These are phyloP conservation scores for Cladobotryum protrusum DNA, from an alignment of 2,329 filamentous ascomycete genomes.

Conservation along the genomic window DNA sequence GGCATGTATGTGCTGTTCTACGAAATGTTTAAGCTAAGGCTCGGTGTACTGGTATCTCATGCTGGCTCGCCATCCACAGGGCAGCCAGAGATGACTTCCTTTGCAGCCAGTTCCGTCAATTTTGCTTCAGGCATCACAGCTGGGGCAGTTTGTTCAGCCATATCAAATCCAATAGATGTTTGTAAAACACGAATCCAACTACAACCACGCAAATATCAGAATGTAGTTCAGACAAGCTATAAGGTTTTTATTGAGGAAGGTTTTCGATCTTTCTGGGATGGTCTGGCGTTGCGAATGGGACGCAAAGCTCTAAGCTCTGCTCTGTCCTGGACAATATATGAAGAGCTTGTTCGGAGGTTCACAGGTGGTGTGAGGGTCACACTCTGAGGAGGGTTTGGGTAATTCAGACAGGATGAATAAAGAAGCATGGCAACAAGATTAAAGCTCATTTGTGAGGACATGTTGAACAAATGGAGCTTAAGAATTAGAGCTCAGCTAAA, in stretches of 20 bases:
- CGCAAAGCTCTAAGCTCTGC: conserved; percentile 90
- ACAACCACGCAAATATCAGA: conserved; percentile 74
- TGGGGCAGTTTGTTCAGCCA: conserved; percentile 72
- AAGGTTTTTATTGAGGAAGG: conserved; percentile 82
- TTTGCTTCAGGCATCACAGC: conserved; percentile 77
- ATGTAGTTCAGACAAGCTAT: conserved; percentile 69
- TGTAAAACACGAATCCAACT: conserved; percentile 94
- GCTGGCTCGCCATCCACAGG: conserved; percentile 11
- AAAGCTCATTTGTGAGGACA: too few species aligned
- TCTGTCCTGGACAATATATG: conserved; percentile 96
- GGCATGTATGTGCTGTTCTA: conserved; percentile 93
- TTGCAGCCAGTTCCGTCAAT: conserved; percentile 61
- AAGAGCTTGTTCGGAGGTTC: conserved; percentile 72
- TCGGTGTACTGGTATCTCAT: conserved; percentile 31
- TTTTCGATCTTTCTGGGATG: conserved; percentile 72
- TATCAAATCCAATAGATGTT: conserved; percentile 95
- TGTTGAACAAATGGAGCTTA: background rate
- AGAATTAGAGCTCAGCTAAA: background rate
- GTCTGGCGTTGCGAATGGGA: conserved; percentile 77
- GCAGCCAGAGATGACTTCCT: conserved; percentile 23
- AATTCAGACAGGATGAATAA: too few species aligned
- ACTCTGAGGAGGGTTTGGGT: background rate
- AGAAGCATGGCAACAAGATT: too few species aligned
- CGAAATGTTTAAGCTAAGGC: conserved; percentile 67
- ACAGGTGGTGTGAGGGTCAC: conserved; percentile 8